Base-by-base conservation (phyloP, 192 early-diverging fungal species). In the Podila verticillata region DNA sequence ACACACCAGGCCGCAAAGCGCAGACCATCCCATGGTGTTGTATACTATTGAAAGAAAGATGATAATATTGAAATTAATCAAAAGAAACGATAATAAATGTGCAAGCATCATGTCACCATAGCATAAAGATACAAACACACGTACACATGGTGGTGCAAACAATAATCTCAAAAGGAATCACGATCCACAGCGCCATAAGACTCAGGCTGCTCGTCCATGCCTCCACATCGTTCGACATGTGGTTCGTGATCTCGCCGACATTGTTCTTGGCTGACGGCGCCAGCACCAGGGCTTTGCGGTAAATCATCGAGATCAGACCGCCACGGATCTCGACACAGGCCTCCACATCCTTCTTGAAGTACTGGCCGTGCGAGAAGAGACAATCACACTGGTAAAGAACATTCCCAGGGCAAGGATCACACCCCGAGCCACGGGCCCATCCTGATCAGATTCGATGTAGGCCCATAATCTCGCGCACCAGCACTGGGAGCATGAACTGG, bases 241-340 rank as follows among this genome's bases (percentile, higher is more conserved):
- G 74, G 56, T 75, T 75, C 12, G 74, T 78, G 26, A 66, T 66
- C 8, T 49, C 49, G 12, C 74, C 74, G n/a, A 57, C 31, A 19
- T 35, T 61, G 30, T 19, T 36, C 13, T 58, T 78, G 58, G 62
- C 47, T 2, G 30, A 57, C 1, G 89, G 93, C 12, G 93, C 94
- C 24, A 98, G 87, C 2, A 84, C 51, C 65, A 98, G 79, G 12
- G 93, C 85, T 81, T 97, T 97, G 24, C 84, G 86, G 74, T 96
- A 97, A 28, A 97, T 90, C 48, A 92, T 89, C 0, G 93, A 86
- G n/a, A 92, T 86, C 36, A 94, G 71, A 8, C 90, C 92, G 5
- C 90, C 85, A 58, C 91, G 90, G 22, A 90, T 74, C 44, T 87
- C 86, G 82, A 93, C 87, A 48, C 91, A 91, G 7, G 86, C 85